phyloP scores from a whole-genome alignment of 176 grass and related monocot species.

The Musa schizocarpa region DNA sequence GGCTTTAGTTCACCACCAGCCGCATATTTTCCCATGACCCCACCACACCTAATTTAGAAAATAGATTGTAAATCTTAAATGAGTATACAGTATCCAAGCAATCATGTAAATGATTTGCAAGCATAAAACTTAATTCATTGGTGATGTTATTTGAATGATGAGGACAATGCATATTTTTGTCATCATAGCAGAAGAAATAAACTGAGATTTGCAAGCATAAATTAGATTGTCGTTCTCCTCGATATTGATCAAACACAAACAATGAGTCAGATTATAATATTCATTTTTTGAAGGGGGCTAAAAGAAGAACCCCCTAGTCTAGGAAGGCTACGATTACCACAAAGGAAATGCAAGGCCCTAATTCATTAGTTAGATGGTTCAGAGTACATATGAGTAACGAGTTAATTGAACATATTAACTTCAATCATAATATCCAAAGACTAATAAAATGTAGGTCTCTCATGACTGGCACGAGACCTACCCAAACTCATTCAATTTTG shows the following conservation, averaged over 20 bases:
- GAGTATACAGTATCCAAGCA: neutral
- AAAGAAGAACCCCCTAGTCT: no score
- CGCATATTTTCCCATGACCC: conserved; percentile 98
- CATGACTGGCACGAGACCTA: neutral
- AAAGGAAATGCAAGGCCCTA: no score
- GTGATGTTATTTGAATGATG: neutral
- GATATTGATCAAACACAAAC: no score
- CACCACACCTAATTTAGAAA: conserved; percentile 64
- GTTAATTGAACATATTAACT: neutral
- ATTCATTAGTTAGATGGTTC: no score
- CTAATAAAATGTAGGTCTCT: neutral
- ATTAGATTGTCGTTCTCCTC: no score
- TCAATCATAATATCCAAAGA: neutral
- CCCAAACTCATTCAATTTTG: neutral
- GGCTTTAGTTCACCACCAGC: conserved; percentile 99
- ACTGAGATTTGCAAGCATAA: no score
- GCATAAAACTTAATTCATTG: neutral
- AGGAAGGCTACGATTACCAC: no score
- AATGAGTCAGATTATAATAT: no score
- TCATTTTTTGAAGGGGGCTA: no score
- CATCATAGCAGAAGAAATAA: no score
- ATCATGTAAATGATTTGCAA: no score
- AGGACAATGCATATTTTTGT: no score
- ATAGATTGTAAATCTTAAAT: neutral
- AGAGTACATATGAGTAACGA: neutral